These are phyloP conservation scores for Eimeria falciformis DNA, from an alignment of 169 alveolate species.

Conservation along the genomic window DNA sequence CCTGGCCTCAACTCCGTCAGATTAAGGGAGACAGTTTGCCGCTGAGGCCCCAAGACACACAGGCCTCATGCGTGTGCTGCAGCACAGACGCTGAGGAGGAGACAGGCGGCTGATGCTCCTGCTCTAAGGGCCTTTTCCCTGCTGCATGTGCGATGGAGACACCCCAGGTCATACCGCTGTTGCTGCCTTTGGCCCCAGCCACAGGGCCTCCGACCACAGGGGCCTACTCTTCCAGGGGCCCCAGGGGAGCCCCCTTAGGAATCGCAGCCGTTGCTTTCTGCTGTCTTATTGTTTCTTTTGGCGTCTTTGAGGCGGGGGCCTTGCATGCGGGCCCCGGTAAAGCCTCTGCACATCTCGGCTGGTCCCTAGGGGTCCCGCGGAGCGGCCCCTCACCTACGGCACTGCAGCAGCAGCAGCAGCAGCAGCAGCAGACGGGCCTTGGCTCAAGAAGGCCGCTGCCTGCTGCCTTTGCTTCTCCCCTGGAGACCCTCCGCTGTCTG, in stretches of 20 bases:
- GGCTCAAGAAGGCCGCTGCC: background rate
- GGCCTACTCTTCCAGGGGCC: background rate
- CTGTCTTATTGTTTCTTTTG: background rate
- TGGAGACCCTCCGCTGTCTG: background rate
- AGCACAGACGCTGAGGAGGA: background rate
- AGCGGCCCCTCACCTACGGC: background rate
- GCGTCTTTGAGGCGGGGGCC: background rate
- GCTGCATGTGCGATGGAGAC: background rate
- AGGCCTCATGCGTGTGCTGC: too few species aligned
- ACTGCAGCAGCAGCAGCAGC: slow-evolving; percentile 53
- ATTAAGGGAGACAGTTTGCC: background rate
- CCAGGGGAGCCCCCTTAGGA: too few species aligned
- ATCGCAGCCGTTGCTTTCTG: background rate
- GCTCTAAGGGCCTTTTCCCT: too few species aligned
- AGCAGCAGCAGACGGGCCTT: background rate
- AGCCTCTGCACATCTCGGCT: slow-evolving; percentile 1
- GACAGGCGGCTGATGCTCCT: background rate
- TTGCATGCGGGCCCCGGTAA: background rate
- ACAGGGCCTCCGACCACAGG: too few species aligned
- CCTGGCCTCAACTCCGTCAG: too few species aligned
- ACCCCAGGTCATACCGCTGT: too few species aligned
- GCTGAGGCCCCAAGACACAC: background rate
- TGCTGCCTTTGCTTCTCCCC: background rate
- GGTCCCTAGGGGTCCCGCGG: slow-evolving; percentile 18
- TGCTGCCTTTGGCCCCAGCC: too few species aligned